Percentiles rank a stretch among this genome's conserved stretches.
phyloP scores from a whole-genome alignment of 2,329 filamentous ascomycete genomes.

The Penicillium sp. region DNA sequence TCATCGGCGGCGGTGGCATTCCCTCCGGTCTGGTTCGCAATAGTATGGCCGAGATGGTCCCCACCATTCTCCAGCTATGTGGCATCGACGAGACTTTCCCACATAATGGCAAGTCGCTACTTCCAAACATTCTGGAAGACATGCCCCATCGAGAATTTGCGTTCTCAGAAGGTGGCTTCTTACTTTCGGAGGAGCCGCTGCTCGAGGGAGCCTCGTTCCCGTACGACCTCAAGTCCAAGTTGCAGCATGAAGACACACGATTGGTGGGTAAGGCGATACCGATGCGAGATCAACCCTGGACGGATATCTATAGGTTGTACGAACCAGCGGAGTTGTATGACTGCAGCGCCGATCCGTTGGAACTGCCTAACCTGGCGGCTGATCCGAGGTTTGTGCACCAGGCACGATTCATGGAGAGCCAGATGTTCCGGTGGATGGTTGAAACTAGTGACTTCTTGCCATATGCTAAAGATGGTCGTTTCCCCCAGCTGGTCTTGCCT shows the following conservation, averaged over 20 bases:
- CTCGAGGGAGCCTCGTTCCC: constrained; percentile 53
- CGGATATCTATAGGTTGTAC: constrained; percentile 55
- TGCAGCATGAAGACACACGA: constrained; percentile 54
- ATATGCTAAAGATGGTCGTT: constrained; percentile 40
- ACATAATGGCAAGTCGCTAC: constrained; percentile 49
- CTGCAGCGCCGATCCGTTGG: constrained; percentile 45
- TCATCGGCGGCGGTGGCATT: constrained; percentile 52
- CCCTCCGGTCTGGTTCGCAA: constrained; percentile 42
- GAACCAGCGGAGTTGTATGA: constrained; percentile 55
- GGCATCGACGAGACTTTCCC: constrained; percentile 48
- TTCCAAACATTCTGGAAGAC: constrained; percentile 37
- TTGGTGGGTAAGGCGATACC: constrained; percentile 50
- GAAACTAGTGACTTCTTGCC: constrained; percentile 46
- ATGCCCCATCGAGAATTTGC: constrained; percentile 47
- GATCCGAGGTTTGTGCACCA: constrained; percentile 16
- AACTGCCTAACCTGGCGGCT: constrained; percentile 30
- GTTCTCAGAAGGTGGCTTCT: constrained; percentile 55
- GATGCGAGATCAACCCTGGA: constrained; percentile 40
- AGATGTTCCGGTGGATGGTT: constrained; percentile 49
- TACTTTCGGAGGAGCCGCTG: constrained; percentile 53
- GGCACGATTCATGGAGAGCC: constrained; percentile 39
- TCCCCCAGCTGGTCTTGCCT: constrained; percentile 42
- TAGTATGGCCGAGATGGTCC: constrained; percentile 54
- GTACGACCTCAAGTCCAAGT: constrained; percentile 54
- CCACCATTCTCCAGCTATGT: constrained; percentile 51